Percentiles rank a stretch among this genome's conserved stretches.
These are phyloP conservation scores for Sugiyamaella novakii DNA, from an alignment of 1,139 yeast species.

Conservation along the genomic window DNA sequence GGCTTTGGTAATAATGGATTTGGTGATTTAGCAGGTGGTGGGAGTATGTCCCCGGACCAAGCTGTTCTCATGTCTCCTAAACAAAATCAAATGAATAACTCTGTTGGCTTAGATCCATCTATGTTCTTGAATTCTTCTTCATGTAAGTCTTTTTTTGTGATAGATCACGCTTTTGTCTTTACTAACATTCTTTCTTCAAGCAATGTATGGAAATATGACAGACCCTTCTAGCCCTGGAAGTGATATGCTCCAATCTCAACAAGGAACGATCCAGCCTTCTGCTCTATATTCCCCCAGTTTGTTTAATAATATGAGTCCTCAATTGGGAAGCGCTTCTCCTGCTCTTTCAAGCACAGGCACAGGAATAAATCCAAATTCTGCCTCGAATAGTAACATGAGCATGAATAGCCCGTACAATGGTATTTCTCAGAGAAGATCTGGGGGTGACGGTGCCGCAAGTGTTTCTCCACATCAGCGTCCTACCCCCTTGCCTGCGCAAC, in stretches of 20 bases:
- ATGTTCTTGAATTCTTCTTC: slow-evolving; percentile 14
- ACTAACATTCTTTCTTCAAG: slow-evolving; percentile 11
- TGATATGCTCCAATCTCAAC: slow-evolving; percentile 17
- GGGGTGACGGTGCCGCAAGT: slow-evolving; percentile 22
- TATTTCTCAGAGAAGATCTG: slow-evolving; percentile 24
- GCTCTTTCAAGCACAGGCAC: slow-evolving; percentile 18
- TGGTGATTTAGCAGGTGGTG: slow-evolving; percentile 4
- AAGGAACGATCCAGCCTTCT: slow-evolving; percentile 29
- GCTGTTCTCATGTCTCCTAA: slow-evolving; percentile 15
- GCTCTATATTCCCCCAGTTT: slow-evolving; percentile 31
- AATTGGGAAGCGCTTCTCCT: slow-evolving; percentile 21
- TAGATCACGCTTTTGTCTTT: background rate
- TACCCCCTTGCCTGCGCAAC: slow-evolving; percentile 33
- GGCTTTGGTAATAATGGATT: slow-evolving; percentile 7
- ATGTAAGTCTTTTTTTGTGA: slow-evolving; percentile 10
- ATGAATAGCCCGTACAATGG: slow-evolving; percentile 22
- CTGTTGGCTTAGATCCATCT: slow-evolving; percentile 15
- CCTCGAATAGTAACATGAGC: slow-evolving; percentile 11
- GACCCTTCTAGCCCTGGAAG: slow-evolving; percentile 16
- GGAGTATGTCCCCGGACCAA: slow-evolving; percentile 15
- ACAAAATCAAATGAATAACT: slow-evolving; percentile 5
- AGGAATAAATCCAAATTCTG: slow-evolving; percentile 13
- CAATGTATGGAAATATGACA: slow-evolving; percentile 13
- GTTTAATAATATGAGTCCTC: slow-evolving; percentile 28
- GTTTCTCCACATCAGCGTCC: slow-evolving; percentile 31